Base-by-base conservation (phyloP, 768 basidiomycete genomes). In the Naematelia aurantialba region DNA sequence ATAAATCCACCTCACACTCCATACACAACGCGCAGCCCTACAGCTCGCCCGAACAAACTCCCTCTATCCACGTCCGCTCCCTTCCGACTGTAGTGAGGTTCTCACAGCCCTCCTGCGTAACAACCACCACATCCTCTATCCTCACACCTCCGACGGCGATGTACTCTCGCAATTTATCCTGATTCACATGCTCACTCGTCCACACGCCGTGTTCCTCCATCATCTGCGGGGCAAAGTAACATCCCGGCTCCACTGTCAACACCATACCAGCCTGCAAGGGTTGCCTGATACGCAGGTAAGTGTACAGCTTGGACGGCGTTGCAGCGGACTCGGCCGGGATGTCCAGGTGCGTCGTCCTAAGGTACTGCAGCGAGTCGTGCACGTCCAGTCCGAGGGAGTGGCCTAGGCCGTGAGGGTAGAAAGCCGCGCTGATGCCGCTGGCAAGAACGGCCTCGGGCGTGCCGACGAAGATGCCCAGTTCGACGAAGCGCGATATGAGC, bases 321-420 rank as follows among this genome's bases (percentile, higher is more conserved):
- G 77, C 70, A 11, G 62, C 55, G 25, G 73, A 70, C 11, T 56
- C 44, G 1, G 61, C 59, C 0, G 79, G 78, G 22, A 79, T 61
- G 17, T 31, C 75, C 17, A 55, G 62, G 70, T 58, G 76, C 76
- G 78, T 66, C 84, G 87, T 14, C 79, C 78, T 8, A 59, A 74
- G n/a, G 87, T 89, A 73, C 85, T 89, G 75, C 83, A 88, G 88
- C 1, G 88, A 89, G 68, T 96, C 93, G 72, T 96, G 94, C 1
- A 97, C 92, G 73, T 98, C 94, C 77, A 96, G 80, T 11, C 94
- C 94, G 44, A 97, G 80, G 4, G 88, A 88, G 73, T 97, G 93
- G 72, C 79, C 80, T 12, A 81, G 80, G 2, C 93, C 94, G 70
- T 97, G 93, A 10, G 93, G 93, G 83, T 89, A 97, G 81, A 97